A percentile compares a stretch with the other conserved stretches of the same genome.
Evolutionary conservation across 108 stramenopile genomes (phyloP).

Genomic region (Heterococcus sp.): DNA sequence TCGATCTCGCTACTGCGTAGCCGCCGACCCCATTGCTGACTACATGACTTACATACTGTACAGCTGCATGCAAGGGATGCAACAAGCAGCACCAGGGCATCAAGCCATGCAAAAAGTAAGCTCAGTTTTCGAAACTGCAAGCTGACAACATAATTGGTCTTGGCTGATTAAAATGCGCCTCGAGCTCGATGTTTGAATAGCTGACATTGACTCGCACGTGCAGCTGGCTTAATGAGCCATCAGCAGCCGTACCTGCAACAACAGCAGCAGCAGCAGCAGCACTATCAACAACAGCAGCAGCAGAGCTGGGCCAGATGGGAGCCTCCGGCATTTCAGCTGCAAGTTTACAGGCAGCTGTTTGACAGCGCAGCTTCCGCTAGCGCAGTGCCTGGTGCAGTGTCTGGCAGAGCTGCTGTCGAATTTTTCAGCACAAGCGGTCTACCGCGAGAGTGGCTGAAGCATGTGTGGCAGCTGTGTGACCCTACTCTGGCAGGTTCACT

Average conservation of each 20-base stretch:
- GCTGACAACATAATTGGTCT: not conserved
- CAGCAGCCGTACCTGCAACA: not conserved
- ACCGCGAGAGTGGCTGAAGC: slow-evolving; percentile 27
- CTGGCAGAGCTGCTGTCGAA: slow-evolving; percentile 33
- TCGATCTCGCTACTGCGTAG: no score
- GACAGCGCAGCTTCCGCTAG: slow-evolving; percentile 1
- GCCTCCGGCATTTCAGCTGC: slow-evolving; percentile 14
- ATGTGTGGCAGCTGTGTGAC: slow-evolving; percentile 42
- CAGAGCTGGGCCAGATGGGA: slow-evolving; percentile 3
- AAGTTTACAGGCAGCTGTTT: slow-evolving; percentile 7
- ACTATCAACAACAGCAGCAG: not conserved
- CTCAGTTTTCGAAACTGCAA: not conserved
- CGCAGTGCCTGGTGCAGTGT: slow-evolving; percentile 14
- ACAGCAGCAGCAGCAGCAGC: not conserved
- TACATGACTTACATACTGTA: no score
- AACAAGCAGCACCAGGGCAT: not conserved
- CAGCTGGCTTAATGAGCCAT: not conserved
- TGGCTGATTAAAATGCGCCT: not conserved
- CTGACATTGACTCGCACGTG: not conserved
- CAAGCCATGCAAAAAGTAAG: not conserved
- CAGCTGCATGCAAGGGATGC: not conserved
- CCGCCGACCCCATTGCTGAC: no score
- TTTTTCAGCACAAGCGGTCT: slow-evolving; percentile 30
- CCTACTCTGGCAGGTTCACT: slow-evolving; percentile 22
- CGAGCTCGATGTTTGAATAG: not conserved